Conservation (phyloP, 1,284 basidiomycete species). For the Cryptococcus amylolentus region DNA sequence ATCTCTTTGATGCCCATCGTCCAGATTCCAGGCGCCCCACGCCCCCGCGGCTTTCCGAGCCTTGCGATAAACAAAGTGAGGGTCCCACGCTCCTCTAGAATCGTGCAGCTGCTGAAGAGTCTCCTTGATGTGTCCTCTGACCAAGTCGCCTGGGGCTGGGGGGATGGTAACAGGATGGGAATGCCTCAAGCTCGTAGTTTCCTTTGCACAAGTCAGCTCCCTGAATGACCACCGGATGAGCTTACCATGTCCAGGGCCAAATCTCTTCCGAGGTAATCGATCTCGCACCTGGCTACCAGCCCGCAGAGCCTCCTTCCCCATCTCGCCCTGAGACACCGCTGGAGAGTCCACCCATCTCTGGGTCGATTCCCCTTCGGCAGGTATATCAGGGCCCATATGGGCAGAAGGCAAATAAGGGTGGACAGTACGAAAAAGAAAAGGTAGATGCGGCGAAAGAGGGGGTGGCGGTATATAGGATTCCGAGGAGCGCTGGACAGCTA, state of each 20-base stretch:
- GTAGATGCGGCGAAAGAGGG: conserved; percentile 36
- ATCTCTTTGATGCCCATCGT: conserved; percentile 2
- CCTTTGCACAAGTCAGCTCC: conserved; percentile 14
- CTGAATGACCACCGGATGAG: not conserved
- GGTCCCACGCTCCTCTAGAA: conserved; percentile 32
- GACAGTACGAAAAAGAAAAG: conserved; percentile 30
- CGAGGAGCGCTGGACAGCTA: conserved; percentile 31
- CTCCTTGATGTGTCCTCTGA: conserved; percentile 33
- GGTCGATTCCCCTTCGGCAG: conserved; percentile 29
- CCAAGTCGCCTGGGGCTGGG: conserved; percentile 26
- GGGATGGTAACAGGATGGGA: conserved; percentile 39
- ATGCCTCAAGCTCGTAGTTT: conserved; percentile 23
- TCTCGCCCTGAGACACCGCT: conserved; percentile 36
- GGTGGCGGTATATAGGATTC: conserved; percentile 27
- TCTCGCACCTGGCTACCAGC: conserved; percentile 41
- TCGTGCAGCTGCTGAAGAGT: conserved; percentile 22
- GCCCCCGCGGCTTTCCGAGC: conserved; percentile 5
- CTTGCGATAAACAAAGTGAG: conserved; percentile 29
- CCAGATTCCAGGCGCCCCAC: conserved; percentile 34
- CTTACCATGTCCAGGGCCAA: conserved; percentile 29
- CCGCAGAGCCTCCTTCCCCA: conserved; percentile 34
- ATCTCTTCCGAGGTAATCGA: conserved; percentile 42
- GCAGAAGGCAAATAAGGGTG: conserved; percentile 33
- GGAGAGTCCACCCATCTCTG: conserved; percentile 31
- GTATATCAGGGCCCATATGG: conserved; percentile 35